Conservation (phyloP, 768 basidiomycete genomes). For the Amanita rubescens region DNA sequence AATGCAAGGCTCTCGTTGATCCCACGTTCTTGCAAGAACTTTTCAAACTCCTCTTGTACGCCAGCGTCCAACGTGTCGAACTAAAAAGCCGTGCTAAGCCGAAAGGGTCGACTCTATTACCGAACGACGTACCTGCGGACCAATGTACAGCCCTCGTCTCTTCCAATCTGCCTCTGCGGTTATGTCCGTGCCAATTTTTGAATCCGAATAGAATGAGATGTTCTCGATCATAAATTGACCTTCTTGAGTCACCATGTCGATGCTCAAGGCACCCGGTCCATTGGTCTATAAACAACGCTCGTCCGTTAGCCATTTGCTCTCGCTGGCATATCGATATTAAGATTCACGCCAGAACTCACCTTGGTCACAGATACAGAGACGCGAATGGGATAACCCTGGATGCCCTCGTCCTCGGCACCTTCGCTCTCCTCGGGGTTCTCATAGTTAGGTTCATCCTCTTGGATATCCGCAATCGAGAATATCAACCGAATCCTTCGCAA, state of each 20-base stretch:
- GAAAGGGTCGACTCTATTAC: not conserved
- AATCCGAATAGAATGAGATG: constrained; percentile 76
- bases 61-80: constrained; percentile 85
- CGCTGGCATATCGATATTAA: not conserved
- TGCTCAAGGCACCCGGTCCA: constrained; percentile 59
- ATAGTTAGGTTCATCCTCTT: constrained; percentile 33
- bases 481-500: constrained; percentile 68
- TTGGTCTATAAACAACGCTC: constrained; percentile 30
- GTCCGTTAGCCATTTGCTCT: not conserved
- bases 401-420: constrained; percentile 21
- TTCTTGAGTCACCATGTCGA: constrained; percentile 75
- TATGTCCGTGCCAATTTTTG: constrained; percentile 62
- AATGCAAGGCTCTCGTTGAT: constrained; percentile 74
- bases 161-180: constrained; percentile 93
- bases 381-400: constrained; percentile 60
- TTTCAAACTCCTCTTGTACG: constrained; percentile 90
- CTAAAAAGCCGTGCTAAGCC: constrained; percentile 24
- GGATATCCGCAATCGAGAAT: constrained; percentile 90
- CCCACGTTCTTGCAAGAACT: constrained; percentile 84
- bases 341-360: constrained; percentile 27
- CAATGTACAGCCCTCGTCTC: constrained; percentile 85
- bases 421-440: constrained; percentile 19
- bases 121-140: constrained; percentile 57
- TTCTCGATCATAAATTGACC: constrained; percentile 84
- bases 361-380: constrained; percentile 82